phyloP scores from a whole-genome alignment of 1,284 basidiomycete genomes.

The Ustilago loliicola region DNA sequence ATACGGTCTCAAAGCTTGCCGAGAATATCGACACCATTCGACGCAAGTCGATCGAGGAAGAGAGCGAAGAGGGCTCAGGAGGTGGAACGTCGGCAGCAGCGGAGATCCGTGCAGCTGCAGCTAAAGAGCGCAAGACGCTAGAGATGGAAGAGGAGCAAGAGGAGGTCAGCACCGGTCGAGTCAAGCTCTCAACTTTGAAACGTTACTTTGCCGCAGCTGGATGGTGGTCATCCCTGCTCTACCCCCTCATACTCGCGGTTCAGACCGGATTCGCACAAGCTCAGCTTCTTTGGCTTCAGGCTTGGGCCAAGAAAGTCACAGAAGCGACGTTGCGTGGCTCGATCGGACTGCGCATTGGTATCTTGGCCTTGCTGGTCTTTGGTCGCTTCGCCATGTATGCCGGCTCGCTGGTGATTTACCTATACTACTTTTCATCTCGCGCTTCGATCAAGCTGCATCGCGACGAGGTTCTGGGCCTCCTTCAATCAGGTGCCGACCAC shows the following conservation, averaged over 20 bases:
- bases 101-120: slow-evolving; percentile 12
- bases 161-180: slow-evolving; percentile 11
- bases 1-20: slow-evolving; percentile 6
- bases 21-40: slow-evolving; percentile 17
- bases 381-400: no score
- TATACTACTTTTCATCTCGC: not conserved
- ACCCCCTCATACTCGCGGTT: slow-evolving; percentile 4
- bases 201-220: slow-evolving; percentile 20
- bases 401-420: no score
- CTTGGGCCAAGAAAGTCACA: slow-evolving; percentile 14
- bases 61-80: not conserved
- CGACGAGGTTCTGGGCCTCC: slow-evolving; percentile 12
- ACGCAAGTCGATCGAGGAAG: slow-evolving; percentile 8
- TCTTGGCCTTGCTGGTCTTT: not conserved
- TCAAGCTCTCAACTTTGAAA: slow-evolving; percentile 14
- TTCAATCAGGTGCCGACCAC: slow-evolving; percentile 18
- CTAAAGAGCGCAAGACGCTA: slow-evolving; percentile 14
- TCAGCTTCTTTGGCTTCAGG: slow-evolving; percentile 22
- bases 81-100: slow-evolving; percentile 15
- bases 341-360: slow-evolving; percentile 10
- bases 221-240: not conserved
- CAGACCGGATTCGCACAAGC: slow-evolving; percentile 12
- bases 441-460: slow-evolving; percentile 13
- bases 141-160: slow-evolving; percentile 22
- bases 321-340: slow-evolving; percentile 13